Evolutionary conservation across 2,329 filamentous ascomycete genomes (phyloP), one percentile per base, ranked within the genome.

Genomic region (Cyanodermella asteris): DNA sequence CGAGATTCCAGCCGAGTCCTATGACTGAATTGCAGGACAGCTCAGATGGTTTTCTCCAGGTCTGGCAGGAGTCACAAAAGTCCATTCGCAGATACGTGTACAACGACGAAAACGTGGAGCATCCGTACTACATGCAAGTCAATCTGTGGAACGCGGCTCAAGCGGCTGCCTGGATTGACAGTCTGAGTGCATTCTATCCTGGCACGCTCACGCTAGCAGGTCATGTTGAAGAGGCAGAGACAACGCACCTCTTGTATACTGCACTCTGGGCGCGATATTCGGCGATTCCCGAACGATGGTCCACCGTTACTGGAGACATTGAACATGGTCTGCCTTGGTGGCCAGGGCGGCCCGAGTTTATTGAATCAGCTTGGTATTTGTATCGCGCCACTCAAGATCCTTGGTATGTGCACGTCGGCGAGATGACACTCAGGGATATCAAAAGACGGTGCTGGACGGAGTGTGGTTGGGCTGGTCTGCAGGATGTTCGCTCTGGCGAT

Each of bases 331-430:
- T 94, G 14, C 69, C 73, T 7, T 94, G 87, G 80, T 97, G 90
- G 76, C 80, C 80, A 7, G 78, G 90, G 13, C 68, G 87, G 13
- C 87, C 87, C 5, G 87, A 97, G 46, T 94, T 94, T 42, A 81
- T 93, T 36, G 87, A 97, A 49, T 93, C 81, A 1, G 91, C 77
- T 0, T 97, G 91, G 50, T 78, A 94, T 42, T 56, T 97, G n/a
- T 94, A 90, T 45, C 72, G 76, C 25, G 82, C 84, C 2, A 94
- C 87, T 1, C 66, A 72, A 38, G 87, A 97, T 45, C 82, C 82
- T 0, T 97, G 84, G 82, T 94, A 93, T 48, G 57, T 94, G 4
- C 73, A 93, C 43, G 76, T 91, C 12, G 87, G 82, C 15, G 87
- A 97, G 46, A 97, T 97, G 87, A 72, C 81, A 0, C 56, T 93